Evolutionary conservation across 139 green algal species (phyloP).

Genomic region (Eudorina sp.): DNA sequence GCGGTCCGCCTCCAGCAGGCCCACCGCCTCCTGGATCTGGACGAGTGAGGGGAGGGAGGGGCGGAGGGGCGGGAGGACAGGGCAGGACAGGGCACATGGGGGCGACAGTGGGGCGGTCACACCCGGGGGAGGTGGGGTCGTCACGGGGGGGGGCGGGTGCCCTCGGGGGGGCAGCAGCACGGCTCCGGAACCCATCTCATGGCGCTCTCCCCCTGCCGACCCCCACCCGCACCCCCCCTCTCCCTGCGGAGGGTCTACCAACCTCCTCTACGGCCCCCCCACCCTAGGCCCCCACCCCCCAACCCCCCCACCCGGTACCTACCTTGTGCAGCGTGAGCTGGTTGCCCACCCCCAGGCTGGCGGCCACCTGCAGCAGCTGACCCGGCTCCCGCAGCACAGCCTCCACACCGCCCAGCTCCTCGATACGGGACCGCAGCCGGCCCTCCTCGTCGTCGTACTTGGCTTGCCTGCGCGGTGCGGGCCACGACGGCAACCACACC

Average conservation of each 20-base stretch:
- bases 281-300: background rate
- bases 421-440: constrained; percentile 25
- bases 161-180: too few species aligned
- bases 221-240: too few species aligned
- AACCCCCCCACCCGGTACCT: background rate
- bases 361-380: constrained; percentile 9
- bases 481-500: background rate
- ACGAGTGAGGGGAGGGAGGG: background rate
- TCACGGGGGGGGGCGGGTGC: too few species aligned
- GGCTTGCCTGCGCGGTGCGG: background rate
- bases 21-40: constrained; percentile 48
- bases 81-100: background rate
- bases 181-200: too few species aligned
- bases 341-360: constrained; percentile 1
- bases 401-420: constrained; percentile 50
- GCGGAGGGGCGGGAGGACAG: background rate
- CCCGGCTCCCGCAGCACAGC: constrained; percentile 25
- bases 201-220: background rate
- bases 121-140: too few species aligned
- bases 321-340: constrained; percentile 53
- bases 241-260: background rate
- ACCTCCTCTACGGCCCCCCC: background rate
- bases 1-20: constrained; percentile 46
- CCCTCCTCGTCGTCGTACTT: constrained; percentile 39
- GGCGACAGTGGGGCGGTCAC: too few species aligned